Evolutionary conservation across 2,329 filamentous ascomycete species (phyloP).

Genomic region (Penicillium corylophilum): DNA sequence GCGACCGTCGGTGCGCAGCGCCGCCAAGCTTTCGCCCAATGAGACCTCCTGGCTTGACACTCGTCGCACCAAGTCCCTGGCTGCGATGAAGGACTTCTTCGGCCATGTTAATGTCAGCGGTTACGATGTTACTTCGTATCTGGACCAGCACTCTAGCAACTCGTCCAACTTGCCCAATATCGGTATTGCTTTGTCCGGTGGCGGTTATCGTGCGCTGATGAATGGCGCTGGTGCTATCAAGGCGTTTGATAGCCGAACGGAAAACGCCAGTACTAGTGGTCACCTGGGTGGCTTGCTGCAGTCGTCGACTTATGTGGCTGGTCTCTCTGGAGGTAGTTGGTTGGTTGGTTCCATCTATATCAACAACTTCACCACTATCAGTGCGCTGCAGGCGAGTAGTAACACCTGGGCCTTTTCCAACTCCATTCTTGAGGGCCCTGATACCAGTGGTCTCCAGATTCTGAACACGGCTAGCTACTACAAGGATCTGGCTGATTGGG

Average conservation of each 20-base stretch:
- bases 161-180: slow-evolving; percentile 64
- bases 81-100: slow-evolving; percentile 72
- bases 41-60: slow-evolving; percentile 73
- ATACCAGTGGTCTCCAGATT: slow-evolving; percentile 38
- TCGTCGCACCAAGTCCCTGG: slow-evolving; percentile 70
- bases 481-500: slow-evolving; percentile 56
- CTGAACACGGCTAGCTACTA: slow-evolving; percentile 62
- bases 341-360: slow-evolving; percentile 76
- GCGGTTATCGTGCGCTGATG: slow-evolving; percentile 83
- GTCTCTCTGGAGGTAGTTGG: slow-evolving; percentile 83
- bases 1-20: slow-evolving; percentile 67
- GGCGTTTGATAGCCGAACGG: slow-evolving; percentile 74
- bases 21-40: slow-evolving; percentile 61
- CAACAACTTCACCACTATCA: slow-evolving; percentile 74
- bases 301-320: slow-evolving; percentile 76
- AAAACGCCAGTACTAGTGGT: slow-evolving; percentile 59
- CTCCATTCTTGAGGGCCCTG: slow-evolving; percentile 50
- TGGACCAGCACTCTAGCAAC: slow-evolving; percentile 60
- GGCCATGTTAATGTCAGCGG: slow-evolving; percentile 69
- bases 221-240: slow-evolving; percentile 80
- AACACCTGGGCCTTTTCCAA: slow-evolving; percentile 32
- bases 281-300: slow-evolving; percentile 81
- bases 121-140: slow-evolving; percentile 74
- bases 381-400: slow-evolving; percentile 33
- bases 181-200: slow-evolving; percentile 76